Percentiles rank a stretch among this genome's conserved stretches.
These are phyloP conservation scores for Dryadomyces sulphureus DNA, from an alignment of 2,329 filamentous ascomycete genomes.

Conservation along the genomic window DNA sequence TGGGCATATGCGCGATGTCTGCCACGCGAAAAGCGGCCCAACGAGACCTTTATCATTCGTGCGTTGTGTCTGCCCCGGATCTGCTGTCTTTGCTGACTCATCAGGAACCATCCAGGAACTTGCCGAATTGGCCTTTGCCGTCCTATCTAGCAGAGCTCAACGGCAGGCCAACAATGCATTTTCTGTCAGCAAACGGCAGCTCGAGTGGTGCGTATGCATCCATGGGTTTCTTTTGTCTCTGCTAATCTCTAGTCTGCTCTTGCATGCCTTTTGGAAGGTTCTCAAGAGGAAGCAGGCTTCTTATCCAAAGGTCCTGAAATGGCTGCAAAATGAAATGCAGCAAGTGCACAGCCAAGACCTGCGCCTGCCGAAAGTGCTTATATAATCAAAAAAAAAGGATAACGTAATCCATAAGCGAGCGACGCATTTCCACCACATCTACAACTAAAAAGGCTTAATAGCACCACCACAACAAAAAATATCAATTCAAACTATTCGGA, in stretches of 20 bases:
- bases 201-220: slow-evolving; percentile 37
- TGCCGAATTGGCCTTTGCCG: slow-evolving; percentile 45
- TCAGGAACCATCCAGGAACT: slow-evolving; percentile 51
- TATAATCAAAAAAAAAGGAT: too few relatives aligned
- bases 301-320: slow-evolving; percentile 48
- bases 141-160: slow-evolving; percentile 43
- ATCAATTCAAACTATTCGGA: too few relatives aligned
- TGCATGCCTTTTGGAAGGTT: slow-evolving; percentile 54
- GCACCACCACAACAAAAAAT: too few relatives aligned
- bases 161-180: slow-evolving; percentile 40
- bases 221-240: slow-evolving; percentile 4
- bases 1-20: slow-evolving; percentile 49
- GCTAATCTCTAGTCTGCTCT: slow-evolving; percentile 41
- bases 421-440: too few relatives aligned
- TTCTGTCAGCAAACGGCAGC: slow-evolving; percentile 43
- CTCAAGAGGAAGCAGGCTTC: slow-evolving; percentile 57
- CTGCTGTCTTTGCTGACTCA: neutral
- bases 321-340: slow-evolving; percentile 41
- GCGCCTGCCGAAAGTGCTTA: slow-evolving; percentile 6
- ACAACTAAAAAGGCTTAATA: too few relatives aligned
- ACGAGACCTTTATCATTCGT: slow-evolving; percentile 47
- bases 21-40: slow-evolving; percentile 38
- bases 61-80: slow-evolving; percentile 14
- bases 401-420: too few relatives aligned
- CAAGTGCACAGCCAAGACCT: slow-evolving; percentile 17